Evolutionary conservation across 164 flowering plant genomes (phyloP).

Genomic region (Chimonanthus salicifolius): DNA sequence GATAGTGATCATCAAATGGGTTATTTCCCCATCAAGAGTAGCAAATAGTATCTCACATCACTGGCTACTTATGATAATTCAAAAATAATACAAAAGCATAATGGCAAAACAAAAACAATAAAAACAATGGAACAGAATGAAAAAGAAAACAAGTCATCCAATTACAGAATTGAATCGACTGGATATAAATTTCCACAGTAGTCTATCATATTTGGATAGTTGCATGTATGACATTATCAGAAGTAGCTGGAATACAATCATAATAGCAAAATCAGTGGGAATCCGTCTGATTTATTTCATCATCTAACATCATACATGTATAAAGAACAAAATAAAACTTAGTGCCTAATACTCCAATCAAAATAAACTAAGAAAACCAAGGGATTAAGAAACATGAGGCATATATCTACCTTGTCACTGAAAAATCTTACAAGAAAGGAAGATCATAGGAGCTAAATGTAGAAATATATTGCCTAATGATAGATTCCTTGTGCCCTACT

Average conservation of each 20-base stretch:
- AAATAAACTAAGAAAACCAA: too few species aligned
- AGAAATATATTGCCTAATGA: too few species aligned
- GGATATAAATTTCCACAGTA: neutral
- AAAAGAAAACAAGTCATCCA: neutral
- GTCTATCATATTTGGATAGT: neutral
- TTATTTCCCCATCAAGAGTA: conserved; percentile 33
- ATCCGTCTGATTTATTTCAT: conserved; percentile 53
- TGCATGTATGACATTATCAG: conserved; percentile 17
- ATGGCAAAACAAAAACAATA: neutral
- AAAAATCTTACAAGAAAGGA: too few species aligned
- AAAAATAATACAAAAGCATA: neutral
- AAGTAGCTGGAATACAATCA: conserved; percentile 30
- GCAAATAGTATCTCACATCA: conserved; percentile 32
- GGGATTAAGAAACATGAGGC: too few species aligned
- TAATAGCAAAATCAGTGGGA: conserved; percentile 38
- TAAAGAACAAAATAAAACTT: too few species aligned
- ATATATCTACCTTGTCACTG: neutral
- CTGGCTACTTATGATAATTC: conserved; percentile 4
- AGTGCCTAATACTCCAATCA: too few species aligned
- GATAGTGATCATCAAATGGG: conserved; percentile 29
- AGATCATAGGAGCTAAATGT: too few species aligned
- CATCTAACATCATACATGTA: conserved; percentile 19
- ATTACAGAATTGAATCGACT: neutral
- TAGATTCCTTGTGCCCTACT: too few species aligned
- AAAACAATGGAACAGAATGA: neutral